Evolutionary conservation across 2,329 filamentous ascomycete species (phyloP).

Genomic region (Knufia fluminis): DNA sequence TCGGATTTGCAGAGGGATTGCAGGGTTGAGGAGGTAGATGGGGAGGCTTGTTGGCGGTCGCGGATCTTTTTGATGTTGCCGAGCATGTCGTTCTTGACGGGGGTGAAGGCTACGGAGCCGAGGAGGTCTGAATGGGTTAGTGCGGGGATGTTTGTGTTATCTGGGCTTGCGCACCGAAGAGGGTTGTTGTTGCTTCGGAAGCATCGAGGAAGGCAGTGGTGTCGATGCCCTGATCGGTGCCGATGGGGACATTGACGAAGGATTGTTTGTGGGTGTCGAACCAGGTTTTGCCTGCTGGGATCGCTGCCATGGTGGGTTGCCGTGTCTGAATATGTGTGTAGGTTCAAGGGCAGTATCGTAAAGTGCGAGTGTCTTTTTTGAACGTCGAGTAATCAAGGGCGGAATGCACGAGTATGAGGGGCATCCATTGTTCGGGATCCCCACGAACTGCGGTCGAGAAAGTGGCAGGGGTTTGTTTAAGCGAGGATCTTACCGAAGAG

Average conservation of each 20-base stretch:
- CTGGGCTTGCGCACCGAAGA: conserved; percentile 57
- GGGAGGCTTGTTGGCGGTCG: conserved; percentile 68
- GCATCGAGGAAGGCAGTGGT: conserved; percentile 88
- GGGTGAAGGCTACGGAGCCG: conserved; percentile 66
- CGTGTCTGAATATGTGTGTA: background rate
- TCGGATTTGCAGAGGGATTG: conserved; percentile 82
- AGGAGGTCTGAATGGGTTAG: conserved; percentile 42
- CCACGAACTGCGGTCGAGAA: conserved; percentile 3
- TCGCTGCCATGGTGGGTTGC: conserved; percentile 43
- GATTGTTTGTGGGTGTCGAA: conserved; percentile 76
- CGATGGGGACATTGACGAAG: conserved; percentile 73
- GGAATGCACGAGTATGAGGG: background rate
- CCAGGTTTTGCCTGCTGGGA: conserved; percentile 63
- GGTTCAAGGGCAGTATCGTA: too few relatives aligned
- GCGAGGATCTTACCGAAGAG: background rate
- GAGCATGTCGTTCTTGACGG: conserved; percentile 83
- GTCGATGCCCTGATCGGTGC: conserved; percentile 67
- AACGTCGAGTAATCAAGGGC: background rate
- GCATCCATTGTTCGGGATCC: background rate
- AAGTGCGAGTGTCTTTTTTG: background rate
- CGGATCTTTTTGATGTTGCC: conserved; percentile 96
- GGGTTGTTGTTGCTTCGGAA: conserved; percentile 70
- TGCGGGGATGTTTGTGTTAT: conserved; percentile 7
- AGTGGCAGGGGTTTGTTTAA: background rate
- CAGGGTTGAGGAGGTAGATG: conserved; percentile 68